Evolutionary conservation across 2,329 filamentous ascomycete species (phyloP).

Genomic region (Macrophomina tecta): DNA sequence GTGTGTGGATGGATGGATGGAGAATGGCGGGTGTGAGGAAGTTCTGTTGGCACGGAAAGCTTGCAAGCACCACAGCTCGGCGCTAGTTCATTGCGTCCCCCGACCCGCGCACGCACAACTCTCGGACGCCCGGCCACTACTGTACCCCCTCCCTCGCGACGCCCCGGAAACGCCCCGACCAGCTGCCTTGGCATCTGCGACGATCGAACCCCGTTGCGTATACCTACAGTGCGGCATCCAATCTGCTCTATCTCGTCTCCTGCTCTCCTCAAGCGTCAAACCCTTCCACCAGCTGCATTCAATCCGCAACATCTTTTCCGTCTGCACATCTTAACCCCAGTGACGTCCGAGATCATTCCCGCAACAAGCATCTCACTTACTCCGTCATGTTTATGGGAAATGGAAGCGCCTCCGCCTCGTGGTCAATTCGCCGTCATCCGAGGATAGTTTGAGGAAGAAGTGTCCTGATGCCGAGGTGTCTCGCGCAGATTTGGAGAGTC

Average conservation of each 20-base stretch:
- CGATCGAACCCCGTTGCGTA: background rate
- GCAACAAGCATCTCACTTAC: conserved; percentile 40
- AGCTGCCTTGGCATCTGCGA: background rate
- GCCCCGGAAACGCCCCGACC: background rate
- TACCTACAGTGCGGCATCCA: background rate
- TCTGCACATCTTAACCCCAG: too few species aligned
- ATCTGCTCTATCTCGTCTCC: too few species aligned
- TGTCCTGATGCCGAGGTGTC: conserved; percentile 44
- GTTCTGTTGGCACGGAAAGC: conserved; percentile 26
- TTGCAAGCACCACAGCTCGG: conserved; percentile 25
- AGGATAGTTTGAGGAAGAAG: conserved; percentile 35
- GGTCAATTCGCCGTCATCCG: conserved; percentile 38
- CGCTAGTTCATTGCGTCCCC: background rate
- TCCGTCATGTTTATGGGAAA: conserved; percentile 42
- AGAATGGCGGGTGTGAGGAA: conserved; percentile 27
- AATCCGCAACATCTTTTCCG: too few species aligned
- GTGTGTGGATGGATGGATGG: conserved; percentile 33
- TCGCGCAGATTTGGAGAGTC: conserved; percentile 37
- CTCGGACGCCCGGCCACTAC: conserved; percentile 21
- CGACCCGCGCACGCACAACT: conserved; percentile 13
- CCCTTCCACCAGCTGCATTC: too few species aligned
- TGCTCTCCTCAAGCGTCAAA: too few species aligned
- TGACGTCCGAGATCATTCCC: too few species aligned
- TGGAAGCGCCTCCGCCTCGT: conserved; percentile 44
- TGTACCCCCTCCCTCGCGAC: background rate